Evolutionary conservation across 2,329 filamentous ascomycete genomes (phyloP).

Genomic region (Xylaria sp.): DNA sequence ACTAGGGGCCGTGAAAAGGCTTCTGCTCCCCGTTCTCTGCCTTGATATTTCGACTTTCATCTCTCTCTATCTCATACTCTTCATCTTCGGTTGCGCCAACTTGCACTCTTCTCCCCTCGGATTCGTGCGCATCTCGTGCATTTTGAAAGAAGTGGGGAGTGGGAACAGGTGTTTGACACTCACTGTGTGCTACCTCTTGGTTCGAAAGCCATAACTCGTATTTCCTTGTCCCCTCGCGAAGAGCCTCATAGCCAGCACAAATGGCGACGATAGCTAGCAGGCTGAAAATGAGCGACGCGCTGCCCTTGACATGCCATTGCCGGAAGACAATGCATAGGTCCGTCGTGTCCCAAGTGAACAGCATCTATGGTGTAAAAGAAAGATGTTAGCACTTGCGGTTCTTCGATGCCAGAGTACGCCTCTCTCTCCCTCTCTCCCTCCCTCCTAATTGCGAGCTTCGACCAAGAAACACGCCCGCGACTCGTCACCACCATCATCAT

Average conservation of each 20-base stretch:
- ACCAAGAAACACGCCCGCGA: background rate
- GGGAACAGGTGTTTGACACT: conserved; percentile 50
- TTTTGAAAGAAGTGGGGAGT: conserved; percentile 6
- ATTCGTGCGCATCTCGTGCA: conserved; percentile 5
- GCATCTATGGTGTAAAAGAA: conserved; percentile 73
- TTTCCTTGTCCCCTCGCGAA: conserved; percentile 79
- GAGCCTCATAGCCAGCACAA: conserved; percentile 90
- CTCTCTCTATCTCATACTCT: background rate
- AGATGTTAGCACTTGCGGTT: conserved; percentile 21
- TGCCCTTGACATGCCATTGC: conserved; percentile 85
- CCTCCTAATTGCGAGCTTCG: background rate
- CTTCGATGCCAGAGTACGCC: background rate
- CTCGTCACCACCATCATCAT: background rate
- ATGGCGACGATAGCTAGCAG: conserved; percentile 84
- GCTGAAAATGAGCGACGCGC: conserved; percentile 80
- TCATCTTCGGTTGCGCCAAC: background rate
- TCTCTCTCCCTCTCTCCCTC: too few species aligned
- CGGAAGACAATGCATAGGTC: conserved; percentile 97
- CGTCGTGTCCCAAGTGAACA: conserved; percentile 94
- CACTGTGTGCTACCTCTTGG: conserved; percentile 64
- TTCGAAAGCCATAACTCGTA: conserved; percentile 74
- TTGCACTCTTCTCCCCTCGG: conserved; percentile 11
- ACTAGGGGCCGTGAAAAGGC: conserved; percentile 14
- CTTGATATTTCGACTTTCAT: background rate
- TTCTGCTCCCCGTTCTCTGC: conserved; percentile 5